phyloP scores from a whole-genome alignment of 2,329 filamentous ascomycete genomes.

The Cladorrhinum sp. region DNA sequence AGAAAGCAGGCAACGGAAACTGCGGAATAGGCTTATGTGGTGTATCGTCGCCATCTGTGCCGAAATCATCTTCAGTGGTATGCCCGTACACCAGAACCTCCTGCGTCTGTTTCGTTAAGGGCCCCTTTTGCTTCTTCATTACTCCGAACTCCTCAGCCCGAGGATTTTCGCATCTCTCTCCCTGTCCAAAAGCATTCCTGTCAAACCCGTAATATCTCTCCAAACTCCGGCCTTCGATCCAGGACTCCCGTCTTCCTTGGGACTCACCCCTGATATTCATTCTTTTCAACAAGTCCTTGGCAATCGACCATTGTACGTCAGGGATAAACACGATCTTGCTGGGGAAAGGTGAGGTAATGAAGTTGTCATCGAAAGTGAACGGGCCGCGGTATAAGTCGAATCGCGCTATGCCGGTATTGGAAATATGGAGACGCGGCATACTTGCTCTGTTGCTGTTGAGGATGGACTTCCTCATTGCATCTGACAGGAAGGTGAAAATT shows the following conservation, averaged over 20 bases:
- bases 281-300: constrained; percentile 35
- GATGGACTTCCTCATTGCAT: constrained; percentile 50
- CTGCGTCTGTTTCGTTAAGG: constrained; percentile 47
- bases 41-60: constrained; percentile 53
- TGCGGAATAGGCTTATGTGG: constrained; percentile 46
- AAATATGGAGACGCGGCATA: constrained; percentile 53
- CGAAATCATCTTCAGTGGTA: constrained; percentile 56
- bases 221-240: constrained; percentile 26
- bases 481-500: constrained; percentile 53
- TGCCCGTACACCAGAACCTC: constrained; percentile 47
- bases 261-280: constrained; percentile 42
- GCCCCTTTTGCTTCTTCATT: constrained; percentile 25
- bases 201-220: constrained; percentile 27
- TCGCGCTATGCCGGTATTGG: constrained; percentile 59
- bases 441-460: constrained; percentile 50
- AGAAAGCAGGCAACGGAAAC: constrained; percentile 48
- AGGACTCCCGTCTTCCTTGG: constrained; percentile 32
- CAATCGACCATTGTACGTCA: constrained; percentile 48
- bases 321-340: constrained; percentile 53
- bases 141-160: constrained; percentile 26
- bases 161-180: constrained; percentile 50
- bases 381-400: constrained; percentile 63
- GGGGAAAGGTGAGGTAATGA: constrained; percentile 55
- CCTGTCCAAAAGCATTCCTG: constrained; percentile 28
- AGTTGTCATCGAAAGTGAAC: constrained; percentile 53